Percentiles rank a stretch among this genome's conserved stretches.
These are phyloP conservation scores for Fraxinus excelsior DNA, from an alignment of 257 asterid species.

Conservation along the genomic window DNA sequence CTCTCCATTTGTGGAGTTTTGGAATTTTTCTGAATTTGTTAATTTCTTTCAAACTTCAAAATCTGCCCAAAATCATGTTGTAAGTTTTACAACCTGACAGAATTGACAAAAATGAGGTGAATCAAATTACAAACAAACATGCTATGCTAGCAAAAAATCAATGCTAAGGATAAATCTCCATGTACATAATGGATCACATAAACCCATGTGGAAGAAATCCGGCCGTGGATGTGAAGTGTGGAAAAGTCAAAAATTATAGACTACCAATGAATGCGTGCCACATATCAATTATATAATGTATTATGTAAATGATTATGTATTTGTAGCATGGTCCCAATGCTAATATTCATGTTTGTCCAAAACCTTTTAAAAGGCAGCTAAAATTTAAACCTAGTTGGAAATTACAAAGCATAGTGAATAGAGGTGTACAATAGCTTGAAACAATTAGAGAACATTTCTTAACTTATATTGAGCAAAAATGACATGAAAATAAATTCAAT, in stretches of 20 bases:
- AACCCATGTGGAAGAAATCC: too few relatives aligned
- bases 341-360: background rate
- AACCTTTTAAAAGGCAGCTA: background rate
- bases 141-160: too few relatives aligned
- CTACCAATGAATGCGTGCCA: too few relatives aligned
- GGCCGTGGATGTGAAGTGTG: too few relatives aligned
- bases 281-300: too few relatives aligned
- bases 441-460: background rate
- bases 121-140: background rate
- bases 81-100: background rate
- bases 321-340: too few relatives aligned
- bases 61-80: background rate
- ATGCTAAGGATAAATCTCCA: too few relatives aligned
- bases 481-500: too few relatives aligned
- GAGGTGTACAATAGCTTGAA: background rate
- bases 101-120: background rate
- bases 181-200: too few relatives aligned
- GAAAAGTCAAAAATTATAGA: too few relatives aligned
- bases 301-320: too few relatives aligned
- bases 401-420: background rate
- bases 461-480: too few relatives aligned
- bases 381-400: background rate
- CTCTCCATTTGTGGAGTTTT: background rate
- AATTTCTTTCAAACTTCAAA: background rate
- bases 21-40: background rate